phyloP scores from a whole-genome alignment of 352 stramenopile genomes.

The Pythium sukuiense region DNA sequence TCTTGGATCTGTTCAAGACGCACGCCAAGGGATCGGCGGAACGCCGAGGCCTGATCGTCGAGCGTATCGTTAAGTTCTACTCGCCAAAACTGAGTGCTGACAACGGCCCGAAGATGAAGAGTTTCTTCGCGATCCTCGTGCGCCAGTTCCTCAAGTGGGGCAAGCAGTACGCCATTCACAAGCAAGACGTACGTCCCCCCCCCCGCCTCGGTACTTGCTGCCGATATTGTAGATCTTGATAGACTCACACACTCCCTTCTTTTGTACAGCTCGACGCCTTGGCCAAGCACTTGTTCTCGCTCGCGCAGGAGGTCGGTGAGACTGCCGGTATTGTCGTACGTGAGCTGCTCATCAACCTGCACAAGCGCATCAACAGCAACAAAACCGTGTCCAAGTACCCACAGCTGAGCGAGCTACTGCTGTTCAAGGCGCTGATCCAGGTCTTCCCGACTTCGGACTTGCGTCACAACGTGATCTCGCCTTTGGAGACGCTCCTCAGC shows the following conservation, averaged over 20 bases:
- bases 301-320: conserved; percentile 91
- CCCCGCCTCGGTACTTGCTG: not conserved
- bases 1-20: conserved; percentile 87
- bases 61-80: conserved; percentile 93
- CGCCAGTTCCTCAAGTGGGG: conserved; percentile 92
- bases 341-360: conserved; percentile 90
- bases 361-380: conserved; percentile 85
- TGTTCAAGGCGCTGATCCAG: conserved; percentile 86
- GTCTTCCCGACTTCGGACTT: conserved; percentile 95
- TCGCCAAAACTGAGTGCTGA: conserved; percentile 92
- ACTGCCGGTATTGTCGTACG: conserved; percentile 86
- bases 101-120: conserved; percentile 96
- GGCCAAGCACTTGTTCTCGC: conserved; percentile 80
- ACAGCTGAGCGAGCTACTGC: conserved; percentile 85
- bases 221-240: not conserved
- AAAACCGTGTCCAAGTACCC: conserved; percentile 84
- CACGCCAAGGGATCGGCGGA: conserved; percentile 80
- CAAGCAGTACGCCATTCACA: conserved; percentile 68
- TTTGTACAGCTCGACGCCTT: conserved; percentile 77
- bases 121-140: conserved; percentile 95
- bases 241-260: conserved; percentile 32
- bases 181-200: conserved; percentile 39
- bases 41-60: conserved; percentile 85
- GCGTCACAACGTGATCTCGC: conserved; percentile 93
- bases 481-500: conserved; percentile 89